Conservation (phyloP, 768 basidiomycete genomes). For the Dendrothele bispora region DNA sequence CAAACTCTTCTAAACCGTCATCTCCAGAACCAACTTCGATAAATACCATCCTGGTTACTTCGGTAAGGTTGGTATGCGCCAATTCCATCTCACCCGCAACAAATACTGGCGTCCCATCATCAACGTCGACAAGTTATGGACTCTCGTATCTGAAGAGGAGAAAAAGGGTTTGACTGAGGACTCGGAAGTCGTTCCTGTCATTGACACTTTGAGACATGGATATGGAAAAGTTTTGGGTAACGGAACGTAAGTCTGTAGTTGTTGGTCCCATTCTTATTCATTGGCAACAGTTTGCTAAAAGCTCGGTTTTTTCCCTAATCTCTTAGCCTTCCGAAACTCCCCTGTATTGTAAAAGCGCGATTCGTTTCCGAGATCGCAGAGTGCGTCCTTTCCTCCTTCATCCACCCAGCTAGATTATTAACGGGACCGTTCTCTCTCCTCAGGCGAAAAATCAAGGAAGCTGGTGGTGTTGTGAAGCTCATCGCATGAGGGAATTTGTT, state of each 20-base stretch:
- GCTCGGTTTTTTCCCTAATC: neutral
- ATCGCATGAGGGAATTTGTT: slow-evolving; percentile 62
- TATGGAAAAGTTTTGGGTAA: slow-evolving; percentile 96
- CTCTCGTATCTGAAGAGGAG: slow-evolving; percentile 83
- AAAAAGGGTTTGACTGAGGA: slow-evolving; percentile 71
- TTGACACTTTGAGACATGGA: slow-evolving; percentile 81
- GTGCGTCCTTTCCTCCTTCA: slow-evolving; percentile 34
- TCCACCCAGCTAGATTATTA: neutral
- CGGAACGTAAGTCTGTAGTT: slow-evolving; percentile 62
- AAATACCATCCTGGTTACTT: slow-evolving; percentile 99
- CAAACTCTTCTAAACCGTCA: neutral
- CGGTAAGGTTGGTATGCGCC: slow-evolving; percentile 99
- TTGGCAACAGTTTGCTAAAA: neutral
- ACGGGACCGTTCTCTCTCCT: slow-evolving; percentile 5
- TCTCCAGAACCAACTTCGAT: slow-evolving; percentile 86
- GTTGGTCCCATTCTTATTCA: slow-evolving; percentile 7
- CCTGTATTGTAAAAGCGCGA: slow-evolving; percentile 98
- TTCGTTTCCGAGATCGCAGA: slow-evolving; percentile 89
- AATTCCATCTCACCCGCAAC: slow-evolving; percentile 94
- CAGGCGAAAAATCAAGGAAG: slow-evolving; percentile 83
- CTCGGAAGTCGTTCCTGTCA: slow-evolving; percentile 90
- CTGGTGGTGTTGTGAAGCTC: slow-evolving; percentile 91
- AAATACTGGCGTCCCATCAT: slow-evolving; percentile 90
- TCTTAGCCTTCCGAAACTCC: slow-evolving; percentile 47
- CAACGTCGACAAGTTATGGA: slow-evolving; percentile 98